Conservation (phyloP, 2,329 filamentous ascomycete species). For the Pseudodiploospora longispora region DNA sequence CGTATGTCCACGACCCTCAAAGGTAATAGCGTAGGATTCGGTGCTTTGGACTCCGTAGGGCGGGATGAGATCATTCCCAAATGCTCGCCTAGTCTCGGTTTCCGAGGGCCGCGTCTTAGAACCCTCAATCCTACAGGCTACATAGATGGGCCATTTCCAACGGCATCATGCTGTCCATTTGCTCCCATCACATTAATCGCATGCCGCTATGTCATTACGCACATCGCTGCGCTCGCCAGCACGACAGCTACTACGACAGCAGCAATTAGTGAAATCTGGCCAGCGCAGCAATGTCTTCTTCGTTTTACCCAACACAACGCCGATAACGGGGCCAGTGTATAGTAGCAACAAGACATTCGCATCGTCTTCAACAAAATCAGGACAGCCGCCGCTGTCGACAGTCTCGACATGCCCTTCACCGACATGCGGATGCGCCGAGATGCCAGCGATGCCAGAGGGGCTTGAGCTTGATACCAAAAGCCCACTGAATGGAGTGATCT, state of each 20-base stretch:
- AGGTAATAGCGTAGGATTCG: background rate
- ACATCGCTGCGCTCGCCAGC: background rate
- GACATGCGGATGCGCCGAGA: slow-evolving; percentile 66
- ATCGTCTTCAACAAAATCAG: background rate
- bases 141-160: background rate
- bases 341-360: background rate
- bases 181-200: background rate
- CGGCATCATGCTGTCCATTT: slow-evolving; percentile 4
- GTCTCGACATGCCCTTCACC: slow-evolving; percentile 60
- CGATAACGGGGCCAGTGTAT: too few relatives aligned
- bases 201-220: slow-evolving; percentile 7
- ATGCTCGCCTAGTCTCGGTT: slow-evolving; percentile 1
- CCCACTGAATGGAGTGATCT: slow-evolving; percentile 67
- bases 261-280: background rate
- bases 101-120: slow-evolving; percentile 3
- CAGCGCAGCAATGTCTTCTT: background rate
- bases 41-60: background rate
- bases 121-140: too few relatives aligned
- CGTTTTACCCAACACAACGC: too few relatives aligned
- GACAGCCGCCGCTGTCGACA: slow-evolving; percentile 31
- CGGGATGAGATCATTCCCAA: too few relatives aligned
- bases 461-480: slow-evolving; percentile 67
- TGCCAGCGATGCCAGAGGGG: slow-evolving; percentile 53
- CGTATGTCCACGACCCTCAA: background rate
- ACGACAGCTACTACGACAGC: background rate